Base-by-base conservation (phyloP, 129 eudicot genomes). In the Lonicera japonica region DNA sequence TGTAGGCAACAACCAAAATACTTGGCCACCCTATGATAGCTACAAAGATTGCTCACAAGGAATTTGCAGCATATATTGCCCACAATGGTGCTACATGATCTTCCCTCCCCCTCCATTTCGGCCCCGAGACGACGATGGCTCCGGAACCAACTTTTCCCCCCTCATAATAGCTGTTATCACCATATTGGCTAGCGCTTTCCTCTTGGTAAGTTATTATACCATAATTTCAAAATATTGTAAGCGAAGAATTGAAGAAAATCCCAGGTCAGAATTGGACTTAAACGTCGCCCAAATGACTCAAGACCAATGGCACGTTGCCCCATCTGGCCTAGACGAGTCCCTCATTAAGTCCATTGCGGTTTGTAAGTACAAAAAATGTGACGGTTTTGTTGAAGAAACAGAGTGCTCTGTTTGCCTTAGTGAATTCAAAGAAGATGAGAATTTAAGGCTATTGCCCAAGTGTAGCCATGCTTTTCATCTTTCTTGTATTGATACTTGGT, bases 401-500 rank as follows among this genome's bases (percentile, higher is more conserved):
- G 94, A 84, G 60, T 88, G 96, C 11, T 83, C 94, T 4, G 94
- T 88, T 12, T 88, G 96, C 60, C 72, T 88, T 16, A 77, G 79
- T 29, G 96, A 84, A 70, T 88, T 88, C 64, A 73, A 84, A 61
- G 96, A 88, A 60, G 77, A 84, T 22, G 89, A 84, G 77, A 74
- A 75, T 34, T 51, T 88, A 52, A 84, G 96, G 63, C 71, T 88
- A 21, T 62, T 88, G 82, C 96, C 96, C 5, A 84, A 88, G 56
- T 88, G 96, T 51, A 72, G 67, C 63, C 96, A 88, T 72, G 96
- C 89, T n/a, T 88, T 88, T 51, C 96, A 88, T 67, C 71, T 79
- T 48, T 86, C 94, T 19, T 88, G 96, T 20, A 88, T 88, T 62
- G 96, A 88, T 29, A 73, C 82, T 3, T 88, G 96, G 96, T 76